Evolutionary conservation across 768 basidiomycete species (phyloP).

Genomic region (Leccinum fibrillosum): DNA sequence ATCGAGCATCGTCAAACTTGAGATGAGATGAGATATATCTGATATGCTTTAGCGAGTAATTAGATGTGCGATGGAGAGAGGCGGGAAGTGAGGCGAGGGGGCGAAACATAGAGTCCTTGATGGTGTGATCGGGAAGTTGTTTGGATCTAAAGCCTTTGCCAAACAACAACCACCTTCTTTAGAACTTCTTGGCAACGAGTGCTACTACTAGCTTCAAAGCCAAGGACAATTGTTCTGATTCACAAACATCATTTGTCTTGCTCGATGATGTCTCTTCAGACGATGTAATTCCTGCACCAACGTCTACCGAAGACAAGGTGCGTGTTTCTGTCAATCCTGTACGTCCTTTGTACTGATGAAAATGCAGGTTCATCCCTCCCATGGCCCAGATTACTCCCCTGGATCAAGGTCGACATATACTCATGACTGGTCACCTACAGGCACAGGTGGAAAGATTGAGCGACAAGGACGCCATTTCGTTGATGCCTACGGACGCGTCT

Average conservation of each 20-base stretch:
- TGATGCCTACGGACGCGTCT: conserved; percentile 76
- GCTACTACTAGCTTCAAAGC: not conserved
- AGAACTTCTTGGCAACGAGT: not conserved
- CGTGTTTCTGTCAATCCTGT: not conserved
- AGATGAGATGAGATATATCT: conserved; percentile 9
- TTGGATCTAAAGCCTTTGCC: conserved; percentile 30
- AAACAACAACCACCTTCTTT: conserved; percentile 22
- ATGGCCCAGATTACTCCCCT: conserved; percentile 39
- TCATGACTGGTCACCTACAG: conserved; percentile 66
- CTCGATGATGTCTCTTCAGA: conserved; percentile 27
- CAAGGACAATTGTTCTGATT: conserved; percentile 31
- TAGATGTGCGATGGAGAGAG: not conserved
- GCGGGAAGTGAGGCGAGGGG: not conserved
- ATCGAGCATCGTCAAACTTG: conserved; percentile 7
- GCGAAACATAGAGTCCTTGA: conserved; percentile 6
- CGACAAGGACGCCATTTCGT: conserved; percentile 78
- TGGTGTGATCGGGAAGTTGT: conserved; percentile 16
- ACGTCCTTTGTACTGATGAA: not conserved
- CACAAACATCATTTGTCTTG: conserved; percentile 49
- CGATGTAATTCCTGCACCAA: not conserved
- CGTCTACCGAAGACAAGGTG: conserved; percentile 4
- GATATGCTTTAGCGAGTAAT: not conserved
- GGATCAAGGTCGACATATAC: conserved; percentile 55
- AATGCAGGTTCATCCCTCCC: conserved; percentile 45
- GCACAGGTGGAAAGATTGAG: conserved; percentile 53